A percentile compares a stretch with the other conserved stretches of the same genome.
phyloP scores from a whole-genome alignment of 441 rosid species.

The Eugenia klotzschiana region DNA sequence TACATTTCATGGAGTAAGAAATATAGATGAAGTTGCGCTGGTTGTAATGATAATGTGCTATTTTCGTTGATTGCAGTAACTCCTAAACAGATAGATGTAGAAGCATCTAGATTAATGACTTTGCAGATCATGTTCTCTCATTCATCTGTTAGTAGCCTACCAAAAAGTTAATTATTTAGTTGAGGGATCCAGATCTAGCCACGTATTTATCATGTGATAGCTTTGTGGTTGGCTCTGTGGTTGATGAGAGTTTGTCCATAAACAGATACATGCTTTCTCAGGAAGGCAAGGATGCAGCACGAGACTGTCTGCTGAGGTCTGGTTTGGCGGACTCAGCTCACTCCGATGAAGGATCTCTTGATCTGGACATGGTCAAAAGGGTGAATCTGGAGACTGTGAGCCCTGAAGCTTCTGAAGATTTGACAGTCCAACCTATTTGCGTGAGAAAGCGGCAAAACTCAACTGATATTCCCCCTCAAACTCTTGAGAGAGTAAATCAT shows the following conservation, averaged over 20 bases:
- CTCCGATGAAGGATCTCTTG: constrained; percentile 20
- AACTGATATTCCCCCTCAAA: constrained; percentile 40
- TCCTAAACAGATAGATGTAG: background rate
- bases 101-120: background rate
- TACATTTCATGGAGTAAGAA: background rate
- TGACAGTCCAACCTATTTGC: constrained; percentile 5
- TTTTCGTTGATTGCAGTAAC: background rate
- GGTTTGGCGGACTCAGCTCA: constrained; percentile 34
- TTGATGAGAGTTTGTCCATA: background rate
- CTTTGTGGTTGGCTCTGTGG: background rate
- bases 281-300: constrained; percentile 68
- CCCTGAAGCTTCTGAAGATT: constrained; percentile 19
- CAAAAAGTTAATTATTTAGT: background rate
- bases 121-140: background rate
- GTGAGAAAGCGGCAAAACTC: constrained; percentile 18
- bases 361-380: constrained; percentile 7
- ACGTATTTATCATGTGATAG: background rate
- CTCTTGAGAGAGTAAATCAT: constrained; percentile 50
- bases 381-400: constrained; percentile 12
- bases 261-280: constrained; percentile 77
- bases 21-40: background rate
- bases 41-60: background rate
- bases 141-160: background rate
- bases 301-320: constrained; percentile 60
- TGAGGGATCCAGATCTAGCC: background rate